Evolutionary conservation across 495 filamentous ascomycete species (phyloP).

Genomic region (Articulospora tetracladia): DNA sequence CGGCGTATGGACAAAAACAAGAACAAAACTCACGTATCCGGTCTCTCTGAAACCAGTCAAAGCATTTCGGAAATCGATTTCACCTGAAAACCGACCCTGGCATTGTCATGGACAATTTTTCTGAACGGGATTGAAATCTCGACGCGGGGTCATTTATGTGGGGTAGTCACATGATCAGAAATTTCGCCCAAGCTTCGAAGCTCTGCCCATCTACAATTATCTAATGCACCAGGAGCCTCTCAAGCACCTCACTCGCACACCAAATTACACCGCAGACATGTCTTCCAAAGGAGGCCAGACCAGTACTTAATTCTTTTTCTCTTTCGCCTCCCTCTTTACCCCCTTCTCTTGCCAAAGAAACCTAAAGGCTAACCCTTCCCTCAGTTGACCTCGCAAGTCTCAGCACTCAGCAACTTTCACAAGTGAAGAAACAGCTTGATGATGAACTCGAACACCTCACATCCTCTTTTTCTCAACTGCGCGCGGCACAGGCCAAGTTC

Average conservation of each 20-base stretch:
- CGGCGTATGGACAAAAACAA: too few species aligned
- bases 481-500: conserved; percentile 86
- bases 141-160: too few species aligned
- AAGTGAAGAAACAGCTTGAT: conserved; percentile 91
- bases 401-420: conserved; percentile 45
- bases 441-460: conserved; percentile 93
- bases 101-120: too few species aligned
- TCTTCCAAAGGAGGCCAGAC: conserved; percentile 22
- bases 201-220: neutral
- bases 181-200: neutral
- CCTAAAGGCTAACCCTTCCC: conserved; percentile 5
- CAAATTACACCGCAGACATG: conserved; percentile 12
- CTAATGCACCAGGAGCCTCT: neutral
- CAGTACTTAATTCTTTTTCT: neutral
- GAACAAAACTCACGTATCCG: too few species aligned
- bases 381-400: conserved; percentile 39
- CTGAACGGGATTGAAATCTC: too few species aligned
- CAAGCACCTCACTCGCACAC: neutral
- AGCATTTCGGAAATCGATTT: too few species aligned
- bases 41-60: too few species aligned
- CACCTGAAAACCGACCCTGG: too few species aligned
- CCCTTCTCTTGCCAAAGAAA: neutral
- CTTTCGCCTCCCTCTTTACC: neutral
- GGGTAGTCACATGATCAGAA: too few species aligned
- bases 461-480: conserved; percentile 80